phyloP scores from a whole-genome alignment of 345 rosid genomes.

The Brassica carinata region DNA sequence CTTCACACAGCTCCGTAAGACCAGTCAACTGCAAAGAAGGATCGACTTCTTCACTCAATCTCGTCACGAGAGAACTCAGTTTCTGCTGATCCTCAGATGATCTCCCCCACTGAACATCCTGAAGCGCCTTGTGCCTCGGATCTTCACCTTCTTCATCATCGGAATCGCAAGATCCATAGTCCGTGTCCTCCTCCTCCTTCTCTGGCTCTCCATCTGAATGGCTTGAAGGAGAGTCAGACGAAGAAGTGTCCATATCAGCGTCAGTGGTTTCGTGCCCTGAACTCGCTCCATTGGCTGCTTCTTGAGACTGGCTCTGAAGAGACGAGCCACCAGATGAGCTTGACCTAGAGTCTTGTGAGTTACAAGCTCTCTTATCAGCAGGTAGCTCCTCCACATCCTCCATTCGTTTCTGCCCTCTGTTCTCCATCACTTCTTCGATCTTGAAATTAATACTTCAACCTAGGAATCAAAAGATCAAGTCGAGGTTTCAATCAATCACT shows the following conservation, averaged over 20 bases:
- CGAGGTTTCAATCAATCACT: too few species aligned
- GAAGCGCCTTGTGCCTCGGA: constrained; percentile 56
- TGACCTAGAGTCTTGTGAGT: constrained; percentile 75
- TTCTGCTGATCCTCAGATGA: constrained; percentile 68
- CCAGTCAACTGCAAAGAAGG: constrained; percentile 62
- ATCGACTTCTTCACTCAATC: constrained; percentile 58
- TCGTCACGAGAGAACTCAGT: constrained; percentile 57
- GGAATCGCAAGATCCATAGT: constrained; percentile 72
- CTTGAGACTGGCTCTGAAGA: constrained; percentile 46
- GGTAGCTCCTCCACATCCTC: constrained; percentile 79
- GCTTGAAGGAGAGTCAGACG: constrained; percentile 81
- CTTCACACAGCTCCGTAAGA: constrained; percentile 87
- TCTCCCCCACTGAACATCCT: constrained; percentile 63
- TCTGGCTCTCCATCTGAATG: constrained; percentile 74
- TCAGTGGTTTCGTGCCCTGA: constrained; percentile 51
- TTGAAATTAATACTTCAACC: constrained; percentile 9
- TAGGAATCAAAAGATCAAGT: background rate
- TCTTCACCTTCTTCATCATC: constrained; percentile 25
- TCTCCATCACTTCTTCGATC: constrained; percentile 55
- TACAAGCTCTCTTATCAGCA: constrained; percentile 94
- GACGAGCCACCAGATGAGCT: constrained; percentile 69
- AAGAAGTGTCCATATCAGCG: constrained; percentile 88
- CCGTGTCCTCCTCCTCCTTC: constrained; percentile 50
- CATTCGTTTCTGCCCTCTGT: constrained; percentile 87
- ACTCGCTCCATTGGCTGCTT: constrained; percentile 46